These are phyloP conservation scores for Candida pseudofarinosa DNA, from an alignment of 805 yeast genomes.

Conservation along the genomic window DNA sequence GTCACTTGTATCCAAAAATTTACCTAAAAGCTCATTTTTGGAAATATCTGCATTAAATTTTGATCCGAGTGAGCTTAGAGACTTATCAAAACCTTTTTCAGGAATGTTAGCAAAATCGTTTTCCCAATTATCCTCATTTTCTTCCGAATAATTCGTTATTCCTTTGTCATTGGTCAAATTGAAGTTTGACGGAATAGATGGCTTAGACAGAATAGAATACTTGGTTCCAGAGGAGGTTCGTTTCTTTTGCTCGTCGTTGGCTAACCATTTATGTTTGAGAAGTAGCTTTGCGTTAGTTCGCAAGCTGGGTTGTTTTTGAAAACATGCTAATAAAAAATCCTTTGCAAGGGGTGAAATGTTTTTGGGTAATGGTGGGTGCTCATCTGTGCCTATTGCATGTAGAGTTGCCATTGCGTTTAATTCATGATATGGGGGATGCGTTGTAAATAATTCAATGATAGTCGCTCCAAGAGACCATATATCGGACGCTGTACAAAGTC, in stretches of 20 bases:
- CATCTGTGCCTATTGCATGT: slow-evolving; percentile 79
- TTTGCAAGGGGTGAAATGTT: slow-evolving; percentile 38
- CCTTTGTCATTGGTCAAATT: neutral
- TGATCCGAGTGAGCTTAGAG: neutral
- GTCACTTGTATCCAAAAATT: slow-evolving; percentile 25
- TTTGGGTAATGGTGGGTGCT: slow-evolving; percentile 64
- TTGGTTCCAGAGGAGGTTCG: neutral
- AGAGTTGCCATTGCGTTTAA: slow-evolving; percentile 73
- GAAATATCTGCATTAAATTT: slow-evolving; percentile 7
- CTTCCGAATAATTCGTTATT: slow-evolving; percentile 24
- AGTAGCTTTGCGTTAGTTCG: slow-evolving; percentile 56
- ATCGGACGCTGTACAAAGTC: slow-evolving; percentile 85
- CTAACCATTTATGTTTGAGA: slow-evolving; percentile 60
- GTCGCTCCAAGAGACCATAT: slow-evolving; percentile 97
- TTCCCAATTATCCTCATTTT: slow-evolving; percentile 34
- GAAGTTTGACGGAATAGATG: slow-evolving; percentile 4
- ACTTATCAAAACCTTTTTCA: neutral
- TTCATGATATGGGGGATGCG: slow-evolving; percentile 82
- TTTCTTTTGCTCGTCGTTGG: slow-evolving; percentile 6
- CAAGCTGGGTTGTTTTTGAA: slow-evolving; percentile 61
- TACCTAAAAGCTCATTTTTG: slow-evolving; percentile 27
- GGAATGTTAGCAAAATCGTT: slow-evolving; percentile 18
- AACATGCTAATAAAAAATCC: slow-evolving; percentile 65
- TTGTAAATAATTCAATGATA: slow-evolving; percentile 78
- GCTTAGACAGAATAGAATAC: slow-evolving; percentile 2